Percentiles rank a stretch among this genome's conserved stretches.
These are phyloP conservation scores for Paramecium pentaurelia DNA, from an alignment of 73 alveolate species.

Conservation along the genomic window DNA sequence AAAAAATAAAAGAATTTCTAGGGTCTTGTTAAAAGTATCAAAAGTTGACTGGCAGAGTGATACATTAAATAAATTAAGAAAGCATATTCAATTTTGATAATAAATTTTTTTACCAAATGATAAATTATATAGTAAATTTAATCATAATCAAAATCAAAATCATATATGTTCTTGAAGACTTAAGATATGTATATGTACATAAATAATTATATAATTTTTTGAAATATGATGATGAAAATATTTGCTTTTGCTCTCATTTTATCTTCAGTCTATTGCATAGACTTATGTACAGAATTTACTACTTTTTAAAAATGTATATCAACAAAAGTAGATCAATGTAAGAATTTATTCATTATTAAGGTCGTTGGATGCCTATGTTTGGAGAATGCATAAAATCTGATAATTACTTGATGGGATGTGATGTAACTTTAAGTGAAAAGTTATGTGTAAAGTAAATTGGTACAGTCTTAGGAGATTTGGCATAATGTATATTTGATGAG, in stretches of 20 bases:
- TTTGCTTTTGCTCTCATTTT: not conserved
- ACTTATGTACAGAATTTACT: not conserved
- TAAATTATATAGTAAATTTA: not conserved
- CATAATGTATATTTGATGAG: not conserved
- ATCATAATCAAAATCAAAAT: not conserved
- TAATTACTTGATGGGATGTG: conserved; percentile 41
- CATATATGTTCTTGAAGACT: not conserved
- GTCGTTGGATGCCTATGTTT: not conserved
- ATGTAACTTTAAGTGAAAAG: not conserved
- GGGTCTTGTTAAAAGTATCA: not conserved
- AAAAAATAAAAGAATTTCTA: no score
- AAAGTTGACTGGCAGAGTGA: not conserved
- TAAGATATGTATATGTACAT: not conserved
- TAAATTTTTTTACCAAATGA: not conserved
- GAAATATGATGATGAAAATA: not conserved
- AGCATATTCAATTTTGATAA: not conserved
- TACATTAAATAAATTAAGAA: not conserved
- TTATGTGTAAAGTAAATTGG: conserved; percentile 2
- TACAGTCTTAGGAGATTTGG: not conserved
- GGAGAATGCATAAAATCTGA: not conserved
- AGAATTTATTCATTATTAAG: not conserved
- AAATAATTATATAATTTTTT: not conserved
- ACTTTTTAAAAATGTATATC: not conserved
- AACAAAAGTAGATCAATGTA: conserved; percentile 21
- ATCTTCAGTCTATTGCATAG: not conserved